Conservation (phyloP, 768 basidiomycete species). For the Lactifluus piperatus region DNA sequence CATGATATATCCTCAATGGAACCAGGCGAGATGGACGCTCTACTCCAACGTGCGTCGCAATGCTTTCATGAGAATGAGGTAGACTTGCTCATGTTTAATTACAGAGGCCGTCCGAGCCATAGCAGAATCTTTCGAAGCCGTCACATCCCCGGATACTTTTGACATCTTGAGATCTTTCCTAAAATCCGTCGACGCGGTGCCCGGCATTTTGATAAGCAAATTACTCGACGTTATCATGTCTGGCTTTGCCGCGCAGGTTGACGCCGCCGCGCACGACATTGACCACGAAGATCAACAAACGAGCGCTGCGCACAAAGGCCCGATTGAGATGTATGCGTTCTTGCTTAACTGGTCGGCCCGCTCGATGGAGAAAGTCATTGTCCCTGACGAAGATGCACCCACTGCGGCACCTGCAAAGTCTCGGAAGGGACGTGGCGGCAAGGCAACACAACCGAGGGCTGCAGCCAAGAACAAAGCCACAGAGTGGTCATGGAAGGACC, state of each 20-base stretch:
- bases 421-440: conserved; percentile 54
- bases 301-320: conserved; percentile 52
- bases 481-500: conserved; percentile 69
- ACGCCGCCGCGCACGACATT: conserved; percentile 58
- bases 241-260: conserved; percentile 63
- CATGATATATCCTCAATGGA: conserved; percentile 53
- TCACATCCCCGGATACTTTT: conserved; percentile 59
- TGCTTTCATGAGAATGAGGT: background rate
- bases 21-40: conserved; percentile 30
- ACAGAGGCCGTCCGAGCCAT: conserved; percentile 76
- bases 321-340: conserved; percentile 90
- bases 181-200: conserved; percentile 59
- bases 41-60: conserved; percentile 47
- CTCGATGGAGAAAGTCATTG: conserved; percentile 70
- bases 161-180: conserved; percentile 78
- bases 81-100: conserved; percentile 9
- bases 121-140: conserved; percentile 64
- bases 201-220: conserved; percentile 66
- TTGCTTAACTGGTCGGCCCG: conserved; percentile 85
- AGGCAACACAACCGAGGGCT: conserved; percentile 38
- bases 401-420: conserved; percentile 38
- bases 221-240: conserved; percentile 82
- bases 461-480: conserved; percentile 31
- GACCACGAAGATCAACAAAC: conserved; percentile 59
- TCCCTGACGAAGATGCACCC: conserved; percentile 39